Conservation (phyloP, 495 filamentous ascomycete genomes). For the Penicillium canariense region DNA sequence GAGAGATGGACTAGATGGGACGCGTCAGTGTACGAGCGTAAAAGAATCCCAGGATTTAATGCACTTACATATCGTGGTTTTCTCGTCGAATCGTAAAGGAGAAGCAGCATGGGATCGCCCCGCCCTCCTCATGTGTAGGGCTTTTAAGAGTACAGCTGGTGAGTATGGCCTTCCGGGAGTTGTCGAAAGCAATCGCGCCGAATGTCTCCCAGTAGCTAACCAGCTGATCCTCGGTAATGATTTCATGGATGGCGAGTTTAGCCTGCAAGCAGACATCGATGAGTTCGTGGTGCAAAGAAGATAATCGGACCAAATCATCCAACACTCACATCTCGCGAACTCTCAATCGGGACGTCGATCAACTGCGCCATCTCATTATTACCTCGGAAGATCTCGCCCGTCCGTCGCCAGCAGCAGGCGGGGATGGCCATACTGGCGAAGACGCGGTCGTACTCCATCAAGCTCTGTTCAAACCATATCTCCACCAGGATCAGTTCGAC, state of each 20-base stretch:
- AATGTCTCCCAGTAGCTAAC: conserved; percentile 99
- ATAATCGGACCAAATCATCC: background rate
- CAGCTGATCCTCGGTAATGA: conserved; percentile 87
- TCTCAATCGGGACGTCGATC: conserved; percentile 89
- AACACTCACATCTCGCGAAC: conserved; percentile 76
- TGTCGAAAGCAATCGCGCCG: conserved; percentile 96
- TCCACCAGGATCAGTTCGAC: conserved; percentile 91
- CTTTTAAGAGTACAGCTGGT: conserved; percentile 91
- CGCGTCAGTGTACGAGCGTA: conserved; percentile 12
- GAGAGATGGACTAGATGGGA: conserved; percentile 67
- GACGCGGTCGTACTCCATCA: conserved; percentile 97
- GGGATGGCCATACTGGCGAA: conserved; percentile 99
- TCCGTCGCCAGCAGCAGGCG: conserved; percentile 95
- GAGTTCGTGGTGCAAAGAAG: background rate
- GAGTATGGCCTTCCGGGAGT: conserved; percentile 91
- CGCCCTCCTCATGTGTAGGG: conserved; percentile 67
- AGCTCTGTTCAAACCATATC: conserved; percentile 94
- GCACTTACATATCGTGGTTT: conserved; percentile 89
- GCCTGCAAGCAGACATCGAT: conserved; percentile 55
- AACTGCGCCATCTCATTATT: conserved; percentile 99
- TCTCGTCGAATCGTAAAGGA: conserved; percentile 95
- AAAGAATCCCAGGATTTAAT: background rate
- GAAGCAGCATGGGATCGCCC: conserved; percentile 89
- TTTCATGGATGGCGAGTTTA: conserved; percentile 91
- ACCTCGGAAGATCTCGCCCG: conserved; percentile 94